These are phyloP conservation scores for Diplodia scrobiculata DNA, from an alignment of 2,329 filamentous ascomycete species.

Conservation along the genomic window DNA sequence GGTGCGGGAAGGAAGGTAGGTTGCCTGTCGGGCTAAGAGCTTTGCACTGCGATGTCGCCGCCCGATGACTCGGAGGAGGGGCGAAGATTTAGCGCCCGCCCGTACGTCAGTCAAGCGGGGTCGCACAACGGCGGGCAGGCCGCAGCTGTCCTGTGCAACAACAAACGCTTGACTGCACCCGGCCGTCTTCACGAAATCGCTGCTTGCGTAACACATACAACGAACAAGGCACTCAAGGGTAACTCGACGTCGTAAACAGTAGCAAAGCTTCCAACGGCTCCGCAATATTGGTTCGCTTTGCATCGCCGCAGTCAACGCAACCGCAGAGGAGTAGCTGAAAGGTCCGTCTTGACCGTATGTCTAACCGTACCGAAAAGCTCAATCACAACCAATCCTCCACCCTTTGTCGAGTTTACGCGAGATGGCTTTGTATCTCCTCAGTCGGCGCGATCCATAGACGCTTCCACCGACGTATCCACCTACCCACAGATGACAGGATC, in stretches of 20 bases:
- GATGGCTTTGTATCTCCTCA: not conserved
- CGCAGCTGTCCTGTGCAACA: not conserved
- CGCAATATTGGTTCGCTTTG: not conserved
- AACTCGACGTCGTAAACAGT: not conserved
- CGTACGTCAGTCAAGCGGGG: conserved; percentile 19
- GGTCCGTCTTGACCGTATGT: not conserved
- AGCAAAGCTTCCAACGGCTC: not conserved
- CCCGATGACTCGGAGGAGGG: conserved; percentile 26
- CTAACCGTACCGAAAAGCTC: too few relatives aligned
- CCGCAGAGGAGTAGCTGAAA: not conserved
- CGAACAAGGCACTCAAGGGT: not conserved
- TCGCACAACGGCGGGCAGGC: conserved; percentile 4
- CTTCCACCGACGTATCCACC: too few relatives aligned
- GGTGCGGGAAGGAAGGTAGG: not conserved
- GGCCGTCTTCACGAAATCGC: not conserved
- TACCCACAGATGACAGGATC: too few relatives aligned
- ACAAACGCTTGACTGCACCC: not conserved
- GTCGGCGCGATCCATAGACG: not conserved
- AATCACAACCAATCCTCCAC: too few relatives aligned
- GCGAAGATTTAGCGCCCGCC: conserved; percentile 10
- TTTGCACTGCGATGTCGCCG: conserved; percentile 26
- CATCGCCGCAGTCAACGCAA: not conserved
- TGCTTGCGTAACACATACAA: not conserved
- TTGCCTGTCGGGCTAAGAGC: conserved; percentile 22
- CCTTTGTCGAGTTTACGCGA: not conserved